Base-by-base conservation (phyloP, 306 rosid genomes). In the Castanospermum australe region DNA sequence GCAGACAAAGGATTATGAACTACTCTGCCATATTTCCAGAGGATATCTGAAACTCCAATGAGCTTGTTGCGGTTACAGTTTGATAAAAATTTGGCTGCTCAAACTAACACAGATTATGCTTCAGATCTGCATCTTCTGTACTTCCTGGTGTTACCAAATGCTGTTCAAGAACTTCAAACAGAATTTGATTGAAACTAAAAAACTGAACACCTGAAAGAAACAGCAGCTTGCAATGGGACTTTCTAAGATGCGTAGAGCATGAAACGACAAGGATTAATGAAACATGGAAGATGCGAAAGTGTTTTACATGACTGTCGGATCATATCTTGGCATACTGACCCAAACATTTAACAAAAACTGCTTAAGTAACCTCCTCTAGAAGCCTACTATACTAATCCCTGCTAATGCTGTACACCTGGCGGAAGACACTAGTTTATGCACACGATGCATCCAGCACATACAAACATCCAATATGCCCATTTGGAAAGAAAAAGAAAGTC, bases 271-370 rank as follows among this genome's bases (percentile, higher is more conserved):
- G 17, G 8, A 18, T 28, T 12, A 36, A 28, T n/a, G 59, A 28
- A 4, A 15, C 39, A 65, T 55, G 67, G 84, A 17, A 25, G 38
- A 59, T 38, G 54, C 11, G 13, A 18, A 38, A 36, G 66, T 65
- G 38, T 10, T 48, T 41, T 51, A 30, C 79, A 77, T 54, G 66
- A 47, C 33, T 10, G 76, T 47, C 63, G 82, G 44, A 28, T 56
- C 75, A 32, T 44, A 41, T 21, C 33, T 48, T 55, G 79, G 21
- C 56, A 73, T 52, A 17, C 55, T 41, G 38, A 51, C 36, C 25
- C 39, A 64, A 33, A 62, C 18, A 57, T 28, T 45, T 20, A 45
- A 20, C 48, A 78, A 30, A 30, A 65, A 13, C 75, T 25, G 28
- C 52, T 42, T 10, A 7, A 24, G 44, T 65, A 38, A 38, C 9